Percentiles rank a stretch among this genome's conserved stretches.
Evolutionary conservation across 2,329 filamentous ascomycete species (phyloP).

Genomic region (Chrysosphaeria jannelii): DNA sequence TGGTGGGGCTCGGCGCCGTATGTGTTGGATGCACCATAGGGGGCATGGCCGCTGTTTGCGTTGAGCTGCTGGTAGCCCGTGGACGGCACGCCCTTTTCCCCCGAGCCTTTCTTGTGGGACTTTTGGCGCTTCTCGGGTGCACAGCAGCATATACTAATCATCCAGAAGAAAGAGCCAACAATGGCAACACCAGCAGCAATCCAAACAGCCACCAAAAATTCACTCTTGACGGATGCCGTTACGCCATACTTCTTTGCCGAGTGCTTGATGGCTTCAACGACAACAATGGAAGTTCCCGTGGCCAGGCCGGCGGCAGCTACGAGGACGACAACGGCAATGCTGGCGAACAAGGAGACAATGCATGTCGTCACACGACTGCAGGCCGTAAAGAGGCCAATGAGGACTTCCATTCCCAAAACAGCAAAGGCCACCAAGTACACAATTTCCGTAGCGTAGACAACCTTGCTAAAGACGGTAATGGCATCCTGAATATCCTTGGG

Average conservation of each 20-base stretch:
- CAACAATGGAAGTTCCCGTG: slow-evolving; percentile 40
- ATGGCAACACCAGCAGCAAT: slow-evolving; percentile 50
- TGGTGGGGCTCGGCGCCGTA: slow-evolving; percentile 9
- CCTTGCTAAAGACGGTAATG: slow-evolving; percentile 40
- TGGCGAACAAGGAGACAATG: slow-evolving; percentile 47
- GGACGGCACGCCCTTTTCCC: slow-evolving; percentile 6
- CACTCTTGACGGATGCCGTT: slow-evolving; percentile 29
- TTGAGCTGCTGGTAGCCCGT: slow-evolving; percentile 16
- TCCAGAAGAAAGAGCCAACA: slow-evolving; percentile 62
- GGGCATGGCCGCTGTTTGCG: slow-evolving; percentile 10
- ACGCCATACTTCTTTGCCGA: slow-evolving; percentile 44
- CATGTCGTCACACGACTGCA: slow-evolving; percentile 61
- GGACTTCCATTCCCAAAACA: slow-evolving; percentile 36
- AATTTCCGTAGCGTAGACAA: slow-evolving; percentile 58
- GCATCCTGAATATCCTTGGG: slow-evolving; percentile 35
- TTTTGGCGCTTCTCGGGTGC: slow-evolving; percentile 20
- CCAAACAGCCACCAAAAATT: slow-evolving; percentile 48
- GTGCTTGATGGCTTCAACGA: slow-evolving; percentile 36
- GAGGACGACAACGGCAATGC: slow-evolving; percentile 22
- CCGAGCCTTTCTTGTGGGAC: slow-evolving; percentile 14
- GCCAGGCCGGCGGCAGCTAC: slow-evolving; percentile 39
- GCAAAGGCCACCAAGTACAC: slow-evolving; percentile 47
- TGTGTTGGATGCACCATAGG: slow-evolving; percentile 6
- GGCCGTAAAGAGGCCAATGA: slow-evolving; percentile 55
- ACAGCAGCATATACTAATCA: slow-evolving; percentile 80